Evolutionary conservation across 768 basidiomycete genomes (phyloP), one percentile per base, ranked within the genome.

Genomic region (Kwoniella sp.): DNA sequence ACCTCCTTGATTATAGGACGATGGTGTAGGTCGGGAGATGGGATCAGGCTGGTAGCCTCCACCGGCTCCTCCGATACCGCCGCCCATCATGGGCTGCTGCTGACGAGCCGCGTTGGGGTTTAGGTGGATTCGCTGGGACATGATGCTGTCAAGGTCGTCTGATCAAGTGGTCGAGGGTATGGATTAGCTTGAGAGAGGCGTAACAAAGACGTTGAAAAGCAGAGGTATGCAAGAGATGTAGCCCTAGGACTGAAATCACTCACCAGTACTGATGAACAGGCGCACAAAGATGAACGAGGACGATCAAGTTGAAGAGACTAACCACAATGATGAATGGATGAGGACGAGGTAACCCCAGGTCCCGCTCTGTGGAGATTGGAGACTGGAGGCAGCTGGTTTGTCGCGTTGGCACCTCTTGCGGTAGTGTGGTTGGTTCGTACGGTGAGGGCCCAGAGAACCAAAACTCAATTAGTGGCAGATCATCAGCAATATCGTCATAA

Each of bases 61-160:
- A 17, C 61, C 57, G 30, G 48, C 20, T 5, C 28, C 31, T 45
- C 41, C 41, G 41, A 9, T 17, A 31, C 26, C 63, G 31, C 25
- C 58, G 51, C 41, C 52, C 72, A 72, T 70, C 70, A 70, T 70
- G 7, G 72, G 69, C n/a, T 55, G 54, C 38, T 65, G 63, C 55
- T 65, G 63, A 11, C 73, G 56, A n/a, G 72, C 71, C 23, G 72
- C 74, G 56, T 80, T 78, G 2, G 79, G 79, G 70, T 80, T 80
- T 29, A 80, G 75, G 63, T 80, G 79, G 47, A 80, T 75, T 15
- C 79, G 71, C 65, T 75, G 71, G 8, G 75, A 74, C 75, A 77
- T 77, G 38, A 8, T 63, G 58, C 4, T 51, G 50, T 26, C 11
- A 41, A 28, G 61, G 53, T n/a, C 4, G n/a, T 17, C 20, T 17